Evolutionary conservation across 1,284 basidiomycete species (phyloP).

Genomic region (Xerocomus amazonicus): DNA sequence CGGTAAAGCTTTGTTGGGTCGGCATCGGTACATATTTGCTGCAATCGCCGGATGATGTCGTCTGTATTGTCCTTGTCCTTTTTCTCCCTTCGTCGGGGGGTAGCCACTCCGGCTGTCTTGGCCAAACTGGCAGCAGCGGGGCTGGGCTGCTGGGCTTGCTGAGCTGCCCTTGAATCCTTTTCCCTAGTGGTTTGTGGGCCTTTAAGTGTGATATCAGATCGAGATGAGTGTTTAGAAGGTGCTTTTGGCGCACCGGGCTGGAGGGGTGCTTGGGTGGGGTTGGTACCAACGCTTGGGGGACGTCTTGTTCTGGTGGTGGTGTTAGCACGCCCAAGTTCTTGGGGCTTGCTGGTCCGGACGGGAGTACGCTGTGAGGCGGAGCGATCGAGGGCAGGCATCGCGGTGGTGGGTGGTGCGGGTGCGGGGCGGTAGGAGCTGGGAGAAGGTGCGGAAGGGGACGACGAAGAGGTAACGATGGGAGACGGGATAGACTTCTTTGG

Average conservation of each 20-base stretch:
- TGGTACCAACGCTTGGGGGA: conserved; percentile 23
- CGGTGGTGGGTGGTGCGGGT: conserved; percentile 59
- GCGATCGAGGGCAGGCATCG: conserved; percentile 64
- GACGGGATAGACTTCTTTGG: conserved; percentile 51
- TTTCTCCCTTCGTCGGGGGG: conserved; percentile 83
- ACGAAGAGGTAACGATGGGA: conserved; percentile 31
- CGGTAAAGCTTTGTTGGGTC: conserved; percentile 95
- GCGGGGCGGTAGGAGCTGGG: conserved; percentile 62
- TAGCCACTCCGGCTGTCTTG: conserved; percentile 66
- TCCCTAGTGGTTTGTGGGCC: conserved; percentile 32
- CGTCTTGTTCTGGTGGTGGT: conserved; percentile 49
- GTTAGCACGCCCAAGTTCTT: conserved; percentile 61
- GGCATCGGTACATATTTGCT: conserved; percentile 95
- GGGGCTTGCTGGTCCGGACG: conserved; percentile 46
- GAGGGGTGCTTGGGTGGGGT: conserved; percentile 13
- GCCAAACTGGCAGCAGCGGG: conserved; percentile 47
- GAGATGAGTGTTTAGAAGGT: conserved; percentile 44
- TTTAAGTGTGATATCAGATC: conserved; percentile 54
- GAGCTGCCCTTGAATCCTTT: conserved; percentile 34
- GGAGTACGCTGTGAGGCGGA: conserved; percentile 72
- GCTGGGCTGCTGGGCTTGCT: conserved; percentile 45
- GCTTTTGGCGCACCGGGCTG: conserved; percentile 36
- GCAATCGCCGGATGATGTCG: conserved; percentile 88
- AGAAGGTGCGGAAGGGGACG: conserved; percentile 32
- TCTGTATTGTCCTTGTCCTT: conserved; percentile 79